phyloP scores from a whole-genome alignment of 441 rosid species.

The Aquilaria agallochum region DNA sequence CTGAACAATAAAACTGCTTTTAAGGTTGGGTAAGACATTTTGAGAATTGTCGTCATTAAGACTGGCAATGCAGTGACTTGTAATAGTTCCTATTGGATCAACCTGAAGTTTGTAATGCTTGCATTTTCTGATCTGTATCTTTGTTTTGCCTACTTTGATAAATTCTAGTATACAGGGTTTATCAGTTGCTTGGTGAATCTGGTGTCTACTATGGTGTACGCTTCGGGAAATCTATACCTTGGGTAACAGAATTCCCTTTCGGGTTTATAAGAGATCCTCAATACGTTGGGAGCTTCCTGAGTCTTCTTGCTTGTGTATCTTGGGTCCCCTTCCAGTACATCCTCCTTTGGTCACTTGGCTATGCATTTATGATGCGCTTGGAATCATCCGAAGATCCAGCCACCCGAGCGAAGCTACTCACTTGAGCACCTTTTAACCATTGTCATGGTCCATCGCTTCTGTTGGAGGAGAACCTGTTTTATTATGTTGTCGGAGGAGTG shows the following conservation, averaged over 20 bases:
- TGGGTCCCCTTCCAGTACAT: conserved; percentile 89
- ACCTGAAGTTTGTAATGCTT: too few relatives aligned
- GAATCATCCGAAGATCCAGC: conserved; percentile 68
- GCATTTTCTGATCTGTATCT: conserved; percentile 3
- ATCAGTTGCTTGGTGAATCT: conserved; percentile 80
- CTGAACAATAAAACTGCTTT: too few relatives aligned
- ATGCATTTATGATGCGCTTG: conserved; percentile 54
- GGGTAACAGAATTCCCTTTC: conserved; percentile 91
- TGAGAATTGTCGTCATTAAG: too few relatives aligned
- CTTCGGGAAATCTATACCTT: conserved; percentile 70
- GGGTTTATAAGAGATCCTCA: conserved; percentile 87
- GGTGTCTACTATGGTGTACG: conserved; percentile 93
- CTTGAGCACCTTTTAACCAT: conserved; percentile 21
- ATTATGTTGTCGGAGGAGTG: too few relatives aligned
- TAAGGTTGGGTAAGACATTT: too few relatives aligned
- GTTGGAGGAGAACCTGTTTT: too few relatives aligned
- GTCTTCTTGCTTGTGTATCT: conserved; percentile 65
- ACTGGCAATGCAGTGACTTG: too few relatives aligned
- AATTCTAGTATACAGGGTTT: conserved; percentile 48
- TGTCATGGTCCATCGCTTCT: too few relatives aligned
- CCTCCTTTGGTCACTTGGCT: conserved; percentile 72
- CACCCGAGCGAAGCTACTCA: conserved; percentile 58
- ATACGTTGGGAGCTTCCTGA: conserved; percentile 82
- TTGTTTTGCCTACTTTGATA: conserved; percentile 5
- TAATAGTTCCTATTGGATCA: too few relatives aligned